phyloP scores from a whole-genome alignment of 2,329 filamentous ascomycete species.

The Ambrosiella beaveri region DNA sequence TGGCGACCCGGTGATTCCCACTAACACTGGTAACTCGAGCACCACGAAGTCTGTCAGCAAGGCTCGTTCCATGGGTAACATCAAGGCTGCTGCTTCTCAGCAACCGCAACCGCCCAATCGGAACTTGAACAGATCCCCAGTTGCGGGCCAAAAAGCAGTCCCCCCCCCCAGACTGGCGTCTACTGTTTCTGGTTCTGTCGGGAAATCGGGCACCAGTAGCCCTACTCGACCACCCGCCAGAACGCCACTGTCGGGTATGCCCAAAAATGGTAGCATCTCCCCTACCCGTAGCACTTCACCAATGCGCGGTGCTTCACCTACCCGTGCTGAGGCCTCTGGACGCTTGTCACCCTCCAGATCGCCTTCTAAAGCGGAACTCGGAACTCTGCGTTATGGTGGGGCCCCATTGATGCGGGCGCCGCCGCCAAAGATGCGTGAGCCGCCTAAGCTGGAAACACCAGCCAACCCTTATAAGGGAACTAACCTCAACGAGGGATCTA shows the following conservation, averaged over 20 bases:
- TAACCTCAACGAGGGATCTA: constrained; percentile 26
- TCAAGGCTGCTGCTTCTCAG: constrained; percentile 5
- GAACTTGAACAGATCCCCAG: constrained; percentile 37
- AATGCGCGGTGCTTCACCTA: background rate
- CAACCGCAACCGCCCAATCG: constrained; percentile 19
- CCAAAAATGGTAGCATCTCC: constrained; percentile 56
- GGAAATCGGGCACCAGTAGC: constrained; percentile 23
- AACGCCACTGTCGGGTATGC: constrained; percentile 50
- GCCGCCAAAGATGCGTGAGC: constrained; percentile 82
- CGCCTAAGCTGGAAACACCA: constrained; percentile 34
- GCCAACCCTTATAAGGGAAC: constrained; percentile 27
- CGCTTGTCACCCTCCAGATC: constrained; percentile 15
- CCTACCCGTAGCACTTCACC: constrained; percentile 45
- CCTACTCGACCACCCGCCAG: constrained; percentile 55
- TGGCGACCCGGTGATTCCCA: constrained; percentile 50
- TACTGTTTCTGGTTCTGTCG: constrained; percentile 6
- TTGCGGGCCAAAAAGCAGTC: constrained; percentile 19
- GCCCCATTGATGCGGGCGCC: constrained; percentile 45
- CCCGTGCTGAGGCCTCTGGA: background rate
- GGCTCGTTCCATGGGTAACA: constrained; percentile 14
- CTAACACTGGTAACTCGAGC: constrained; percentile 35
- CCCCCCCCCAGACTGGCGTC: constrained; percentile 18
- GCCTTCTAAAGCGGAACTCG: constrained; percentile 22
- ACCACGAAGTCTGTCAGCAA: constrained; percentile 20
- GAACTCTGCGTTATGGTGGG: constrained; percentile 33